Evolutionary conservation across 1,284 basidiomycete species (phyloP).

Genomic region (Megacollybia platyphylla): DNA sequence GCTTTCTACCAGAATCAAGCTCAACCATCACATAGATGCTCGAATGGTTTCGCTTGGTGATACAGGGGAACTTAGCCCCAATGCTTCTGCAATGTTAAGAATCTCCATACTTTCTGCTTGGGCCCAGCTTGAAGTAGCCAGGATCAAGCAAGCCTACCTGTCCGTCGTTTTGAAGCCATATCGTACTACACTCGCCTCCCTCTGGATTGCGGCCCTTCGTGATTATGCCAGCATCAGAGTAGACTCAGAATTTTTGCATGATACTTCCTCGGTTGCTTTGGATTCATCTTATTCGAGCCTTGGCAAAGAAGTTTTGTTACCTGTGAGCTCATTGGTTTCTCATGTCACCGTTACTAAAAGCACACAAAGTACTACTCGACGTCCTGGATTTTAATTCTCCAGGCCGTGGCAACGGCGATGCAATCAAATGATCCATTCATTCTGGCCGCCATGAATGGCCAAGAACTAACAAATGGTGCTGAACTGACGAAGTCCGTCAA

Average conservation of each 20-base stretch:
- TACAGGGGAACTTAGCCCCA: slow-evolving; percentile 79
- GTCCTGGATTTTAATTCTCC: slow-evolving; percentile 77
- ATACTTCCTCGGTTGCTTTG: slow-evolving; percentile 55
- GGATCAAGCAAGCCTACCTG: slow-evolving; percentile 66
- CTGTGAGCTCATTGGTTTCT: slow-evolving; percentile 37
- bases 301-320: slow-evolving; percentile 82
- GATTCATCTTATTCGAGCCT: slow-evolving; percentile 81
- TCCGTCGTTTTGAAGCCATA: slow-evolving; percentile 79
- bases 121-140: slow-evolving; percentile 86
- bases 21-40: slow-evolving; percentile 50
- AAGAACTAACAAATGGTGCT: slow-evolving; percentile 22
- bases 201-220: slow-evolving; percentile 84
- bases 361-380: slow-evolving; percentile 76
- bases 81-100: slow-evolving; percentile 90
- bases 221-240: slow-evolving; percentile 89
- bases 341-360: slow-evolving; percentile 3
- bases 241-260: slow-evolving; percentile 76
- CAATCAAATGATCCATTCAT: slow-evolving; percentile 57
- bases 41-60: slow-evolving; percentile 83
- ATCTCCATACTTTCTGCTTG: slow-evolving; percentile 92
- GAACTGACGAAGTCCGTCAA: slow-evolving; percentile 20
- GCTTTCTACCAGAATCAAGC: slow-evolving; percentile 1
- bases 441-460: slow-evolving; percentile 74
- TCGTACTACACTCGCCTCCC: slow-evolving; percentile 56
- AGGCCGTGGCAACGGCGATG: slow-evolving; percentile 80